phyloP scores from a whole-genome alignment of 495 filamentous ascomycete genomes.

The Jackrogersella multiformis region DNA sequence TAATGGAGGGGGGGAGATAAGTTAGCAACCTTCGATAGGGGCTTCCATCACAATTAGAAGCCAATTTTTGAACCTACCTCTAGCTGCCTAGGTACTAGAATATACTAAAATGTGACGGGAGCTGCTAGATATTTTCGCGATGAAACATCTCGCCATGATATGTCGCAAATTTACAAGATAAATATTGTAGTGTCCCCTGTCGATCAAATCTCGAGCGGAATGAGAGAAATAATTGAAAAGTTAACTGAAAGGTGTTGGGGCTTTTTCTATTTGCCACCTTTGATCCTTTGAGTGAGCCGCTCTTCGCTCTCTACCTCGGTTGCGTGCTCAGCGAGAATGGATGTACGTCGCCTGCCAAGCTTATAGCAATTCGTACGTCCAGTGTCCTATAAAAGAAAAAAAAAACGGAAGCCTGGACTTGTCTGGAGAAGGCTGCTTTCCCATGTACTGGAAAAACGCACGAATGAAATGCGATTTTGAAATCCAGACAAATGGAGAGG shows the following conservation, averaged over 20 bases:
- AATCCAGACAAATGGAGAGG: constrained; percentile 26
- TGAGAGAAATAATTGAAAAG: constrained; percentile 11
- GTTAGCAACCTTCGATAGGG: constrained; percentile 24
- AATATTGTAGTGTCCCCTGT: constrained; percentile 19
- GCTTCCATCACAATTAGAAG: constrained; percentile 4
- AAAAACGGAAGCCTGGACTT: too few relatives aligned
- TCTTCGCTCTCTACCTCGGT: background rate
- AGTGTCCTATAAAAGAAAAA: too few relatives aligned
- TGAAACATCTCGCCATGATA: constrained; percentile 23
- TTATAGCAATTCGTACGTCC: too few relatives aligned
- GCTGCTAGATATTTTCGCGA: background rate
- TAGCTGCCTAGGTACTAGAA: background rate
- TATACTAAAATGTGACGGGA: constrained; percentile 4
- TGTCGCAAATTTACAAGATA: constrained; percentile 11
- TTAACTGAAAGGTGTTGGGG: constrained; percentile 5
- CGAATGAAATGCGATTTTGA: constrained; percentile 28
- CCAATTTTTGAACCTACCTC: background rate
- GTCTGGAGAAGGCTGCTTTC: constrained; percentile 11
- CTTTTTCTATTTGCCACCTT: constrained; percentile 23
- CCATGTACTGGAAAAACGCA: constrained; percentile 9
- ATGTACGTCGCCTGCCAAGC: background rate
- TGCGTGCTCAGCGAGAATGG: background rate
- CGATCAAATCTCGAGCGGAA: constrained; percentile 16
- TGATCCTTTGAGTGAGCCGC: constrained; percentile 1
- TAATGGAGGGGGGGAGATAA: constrained; percentile 5